Evolutionary conservation across 2,329 filamentous ascomycete genomes (phyloP).

Genomic region (Colletotrichum incanum): DNA sequence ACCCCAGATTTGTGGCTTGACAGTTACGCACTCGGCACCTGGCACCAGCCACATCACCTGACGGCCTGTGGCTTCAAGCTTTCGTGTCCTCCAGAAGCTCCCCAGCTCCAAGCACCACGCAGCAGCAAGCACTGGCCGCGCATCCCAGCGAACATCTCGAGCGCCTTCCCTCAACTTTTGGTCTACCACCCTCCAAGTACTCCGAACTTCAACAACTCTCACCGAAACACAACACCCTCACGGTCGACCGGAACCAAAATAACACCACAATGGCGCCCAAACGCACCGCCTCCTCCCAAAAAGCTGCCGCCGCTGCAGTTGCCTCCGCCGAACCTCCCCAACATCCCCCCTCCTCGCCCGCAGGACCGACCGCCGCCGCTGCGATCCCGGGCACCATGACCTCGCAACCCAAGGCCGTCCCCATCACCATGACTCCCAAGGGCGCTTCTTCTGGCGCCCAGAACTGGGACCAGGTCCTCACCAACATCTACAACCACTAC

Average conservation of each 20-base stretch:
- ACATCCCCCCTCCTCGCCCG: constrained; percentile 45
- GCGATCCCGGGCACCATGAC: constrained; percentile 43
- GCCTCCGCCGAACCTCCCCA: constrained; percentile 37
- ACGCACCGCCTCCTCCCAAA: constrained; percentile 54
- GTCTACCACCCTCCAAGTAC: constrained; percentile 7
- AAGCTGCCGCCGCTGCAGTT: constrained; percentile 23
- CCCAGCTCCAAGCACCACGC: constrained; percentile 42
- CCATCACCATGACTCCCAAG: constrained; percentile 43
- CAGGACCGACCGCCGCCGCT: constrained; percentile 41
- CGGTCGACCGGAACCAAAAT: constrained; percentile 25
- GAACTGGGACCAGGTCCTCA: constrained; percentile 72
- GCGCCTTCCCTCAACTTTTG: constrained; percentile 25
- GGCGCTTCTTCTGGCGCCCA: constrained; percentile 49
- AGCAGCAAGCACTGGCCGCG: constrained; percentile 3
- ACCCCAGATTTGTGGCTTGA: constrained; percentile 41
- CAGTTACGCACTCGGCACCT: not conserved
- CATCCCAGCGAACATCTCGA: constrained; percentile 27
- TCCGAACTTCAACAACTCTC: constrained; percentile 32
- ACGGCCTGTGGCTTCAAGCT: constrained; percentile 49
- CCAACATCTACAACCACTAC: constrained; percentile 85
- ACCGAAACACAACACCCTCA: constrained; percentile 13
- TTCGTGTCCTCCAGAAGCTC: constrained; percentile 52
- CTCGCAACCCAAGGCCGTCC: constrained; percentile 42
- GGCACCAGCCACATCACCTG: constrained; percentile 41
- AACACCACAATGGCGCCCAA: constrained; percentile 65